Evolutionary conservation across 306 rosid species (phyloP).

Genomic region (Trifolium subterraneum): DNA sequence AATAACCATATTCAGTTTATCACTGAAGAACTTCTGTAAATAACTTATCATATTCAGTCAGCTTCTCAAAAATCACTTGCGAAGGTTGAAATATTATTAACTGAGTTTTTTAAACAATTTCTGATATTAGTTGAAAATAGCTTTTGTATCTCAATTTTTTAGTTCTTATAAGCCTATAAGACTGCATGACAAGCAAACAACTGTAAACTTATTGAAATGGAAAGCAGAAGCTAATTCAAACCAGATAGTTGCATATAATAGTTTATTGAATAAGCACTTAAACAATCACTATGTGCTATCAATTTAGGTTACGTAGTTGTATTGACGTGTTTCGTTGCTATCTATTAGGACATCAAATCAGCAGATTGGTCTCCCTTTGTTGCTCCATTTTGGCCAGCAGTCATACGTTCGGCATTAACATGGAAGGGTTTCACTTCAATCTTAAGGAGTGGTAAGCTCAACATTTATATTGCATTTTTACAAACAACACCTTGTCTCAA

Average conservation of each 20-base stretch:
- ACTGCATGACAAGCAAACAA: neutral
- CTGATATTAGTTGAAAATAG: no score
- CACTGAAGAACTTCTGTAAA: no score
- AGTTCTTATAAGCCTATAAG: neutral
- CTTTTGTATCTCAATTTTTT: neutral
- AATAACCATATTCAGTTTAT: no score
- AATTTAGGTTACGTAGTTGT: neutral
- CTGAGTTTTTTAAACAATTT: no score
- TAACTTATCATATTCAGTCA: no score
- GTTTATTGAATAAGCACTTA: constrained; percentile 10
- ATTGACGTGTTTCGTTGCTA: constrained; percentile 15
- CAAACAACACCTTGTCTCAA: neutral
- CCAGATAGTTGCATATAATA: neutral
- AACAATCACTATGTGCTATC: neutral
- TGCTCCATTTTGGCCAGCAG: constrained; percentile 98
- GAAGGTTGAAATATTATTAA: no score
- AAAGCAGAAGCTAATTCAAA: neutral
- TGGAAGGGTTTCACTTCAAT: constrained; percentile 86
- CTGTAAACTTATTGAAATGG: neutral
- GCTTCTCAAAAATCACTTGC: no score
- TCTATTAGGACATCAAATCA: constrained; percentile 69
- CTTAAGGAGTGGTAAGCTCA: constrained; percentile 61
- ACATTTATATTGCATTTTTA: constrained; percentile 4
- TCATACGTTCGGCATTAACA: constrained; percentile 78
- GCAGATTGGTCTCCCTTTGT: constrained; percentile 86